Percentiles rank a stretch among this genome's conserved stretches.
Conservation (phyloP, 2,329 filamentous ascomycete species). For the Penicillium corylophilum region DNA sequence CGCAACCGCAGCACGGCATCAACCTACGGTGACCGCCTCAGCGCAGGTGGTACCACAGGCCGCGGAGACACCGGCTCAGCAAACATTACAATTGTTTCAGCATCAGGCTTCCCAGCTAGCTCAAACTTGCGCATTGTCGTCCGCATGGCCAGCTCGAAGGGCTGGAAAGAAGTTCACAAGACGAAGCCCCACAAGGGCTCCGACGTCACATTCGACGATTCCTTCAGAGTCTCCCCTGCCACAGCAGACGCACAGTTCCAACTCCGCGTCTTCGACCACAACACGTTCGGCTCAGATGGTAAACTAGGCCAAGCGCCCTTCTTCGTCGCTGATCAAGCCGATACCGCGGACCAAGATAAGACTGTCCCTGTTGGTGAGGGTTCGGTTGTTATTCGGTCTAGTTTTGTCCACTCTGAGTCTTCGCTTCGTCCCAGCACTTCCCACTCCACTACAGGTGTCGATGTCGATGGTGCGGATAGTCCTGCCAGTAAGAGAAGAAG, state of each 20-base stretch:
- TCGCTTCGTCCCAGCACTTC: constrained; percentile 38
- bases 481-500: constrained; percentile 47
- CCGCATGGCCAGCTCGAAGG: constrained; percentile 65
- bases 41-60: constrained; percentile 49
- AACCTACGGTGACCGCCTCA: constrained; percentile 51
- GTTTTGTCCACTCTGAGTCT: constrained; percentile 58
- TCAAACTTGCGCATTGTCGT: constrained; percentile 78
- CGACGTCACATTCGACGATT: constrained; percentile 64
- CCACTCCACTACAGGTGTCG: constrained; percentile 33
- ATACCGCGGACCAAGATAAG: constrained; percentile 66
- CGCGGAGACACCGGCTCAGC: constrained; percentile 69
- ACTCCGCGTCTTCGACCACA: constrained; percentile 79
- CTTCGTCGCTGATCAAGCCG: constrained; percentile 79
- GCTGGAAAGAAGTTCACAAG: constrained; percentile 78
- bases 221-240: constrained; percentile 70
- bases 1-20: constrained; percentile 51
- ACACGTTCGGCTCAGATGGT: constrained; percentile 79
- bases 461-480: constrained; percentile 33
- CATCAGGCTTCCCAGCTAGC: constrained; percentile 71
- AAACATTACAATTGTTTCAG: constrained; percentile 74
- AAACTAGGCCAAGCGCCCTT: constrained; percentile 83
- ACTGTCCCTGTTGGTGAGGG: constrained; percentile 71
- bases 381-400: constrained; percentile 69
- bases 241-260: constrained; percentile 83
- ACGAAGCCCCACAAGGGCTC: constrained; percentile 81